Conservation (phyloP, 176 grass and related monocot species). For the Saccharum spontaneum region DNA sequence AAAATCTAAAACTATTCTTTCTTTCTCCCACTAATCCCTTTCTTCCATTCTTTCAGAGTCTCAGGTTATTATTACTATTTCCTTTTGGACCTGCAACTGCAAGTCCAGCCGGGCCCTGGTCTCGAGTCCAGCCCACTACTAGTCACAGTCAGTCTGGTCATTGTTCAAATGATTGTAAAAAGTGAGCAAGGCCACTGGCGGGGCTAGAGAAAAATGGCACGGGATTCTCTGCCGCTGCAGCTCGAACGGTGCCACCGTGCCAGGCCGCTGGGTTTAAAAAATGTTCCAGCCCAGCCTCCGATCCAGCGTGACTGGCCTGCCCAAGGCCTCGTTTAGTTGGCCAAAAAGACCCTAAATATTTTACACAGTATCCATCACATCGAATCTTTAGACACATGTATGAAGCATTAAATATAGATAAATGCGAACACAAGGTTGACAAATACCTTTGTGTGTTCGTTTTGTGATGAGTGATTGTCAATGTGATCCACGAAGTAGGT, state of each 20-base stretch:
- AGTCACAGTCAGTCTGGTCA: constrained; percentile 27
- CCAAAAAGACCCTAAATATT: no score
- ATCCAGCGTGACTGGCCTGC: background rate
- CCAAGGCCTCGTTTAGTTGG: background rate
- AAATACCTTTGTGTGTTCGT: no score
- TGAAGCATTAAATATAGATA: no score
- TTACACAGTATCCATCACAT: no score
- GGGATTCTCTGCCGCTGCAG: constrained; percentile 34
- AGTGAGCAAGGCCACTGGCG: constrained; percentile 24
- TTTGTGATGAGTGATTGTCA: no score
- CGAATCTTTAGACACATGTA: no score
- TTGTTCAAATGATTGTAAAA: constrained; percentile 48
- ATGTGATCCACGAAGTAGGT: no score
- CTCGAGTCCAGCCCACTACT: background rate
- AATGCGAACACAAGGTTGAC: no score
- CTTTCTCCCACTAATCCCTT: constrained; percentile 31
- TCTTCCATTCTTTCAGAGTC: constrained; percentile 38
- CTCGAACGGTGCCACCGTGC: constrained; percentile 10
- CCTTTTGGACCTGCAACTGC: constrained; percentile 21
- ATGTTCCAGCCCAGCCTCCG: constrained; percentile 1
- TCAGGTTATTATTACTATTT: constrained; percentile 54
- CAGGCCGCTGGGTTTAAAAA: constrained; percentile 17
- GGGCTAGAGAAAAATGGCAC: constrained; percentile 10
- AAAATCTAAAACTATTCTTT: no score
- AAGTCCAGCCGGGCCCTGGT: background rate